These are phyloP conservation scores for Bidens hawaiensis DNA, from an alignment of 140 eudicot species.

Conservation along the genomic window DNA sequence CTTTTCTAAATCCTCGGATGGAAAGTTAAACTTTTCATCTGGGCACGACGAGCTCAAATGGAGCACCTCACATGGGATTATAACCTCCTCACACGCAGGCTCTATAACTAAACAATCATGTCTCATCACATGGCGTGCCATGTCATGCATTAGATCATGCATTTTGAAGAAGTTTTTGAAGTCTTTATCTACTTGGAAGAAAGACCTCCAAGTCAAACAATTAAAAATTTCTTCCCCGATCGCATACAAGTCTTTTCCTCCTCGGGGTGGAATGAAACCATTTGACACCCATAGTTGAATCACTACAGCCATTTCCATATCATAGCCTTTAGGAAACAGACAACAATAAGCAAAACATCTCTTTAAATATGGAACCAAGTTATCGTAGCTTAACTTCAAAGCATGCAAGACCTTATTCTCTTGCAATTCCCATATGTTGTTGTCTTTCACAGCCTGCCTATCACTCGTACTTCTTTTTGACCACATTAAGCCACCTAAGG, in stretches of 20 bases:
- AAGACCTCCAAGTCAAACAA: conserved; percentile 9
- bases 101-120: not conserved
- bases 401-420: conserved; percentile 7
- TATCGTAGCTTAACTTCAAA: conserved; percentile 15
- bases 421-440: conserved; percentile 16
- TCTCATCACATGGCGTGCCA: not conserved
- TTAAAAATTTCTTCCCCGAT: conserved; percentile 6
- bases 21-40: not conserved
- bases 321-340: conserved; percentile 21
- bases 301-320: not conserved
- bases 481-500: conserved; percentile 12
- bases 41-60: not conserved
- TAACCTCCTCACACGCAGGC: not conserved
- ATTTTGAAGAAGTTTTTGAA: too few relatives aligned
- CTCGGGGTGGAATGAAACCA: not conserved
- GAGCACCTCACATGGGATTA: not conserved
- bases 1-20: not conserved
- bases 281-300: conserved; percentile 19
- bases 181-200: not conserved
- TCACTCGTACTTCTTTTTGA: not conserved
- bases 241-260: not conserved
- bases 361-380: conserved; percentile 9
- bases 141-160: not conserved
- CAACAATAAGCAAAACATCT: conserved; percentile 22
- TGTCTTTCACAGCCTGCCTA: not conserved